Percentiles rank a stretch among this genome's conserved stretches.
Evolutionary conservation across 768 basidiomycete genomes (phyloP).

Genomic region (Lentinula boryana): DNA sequence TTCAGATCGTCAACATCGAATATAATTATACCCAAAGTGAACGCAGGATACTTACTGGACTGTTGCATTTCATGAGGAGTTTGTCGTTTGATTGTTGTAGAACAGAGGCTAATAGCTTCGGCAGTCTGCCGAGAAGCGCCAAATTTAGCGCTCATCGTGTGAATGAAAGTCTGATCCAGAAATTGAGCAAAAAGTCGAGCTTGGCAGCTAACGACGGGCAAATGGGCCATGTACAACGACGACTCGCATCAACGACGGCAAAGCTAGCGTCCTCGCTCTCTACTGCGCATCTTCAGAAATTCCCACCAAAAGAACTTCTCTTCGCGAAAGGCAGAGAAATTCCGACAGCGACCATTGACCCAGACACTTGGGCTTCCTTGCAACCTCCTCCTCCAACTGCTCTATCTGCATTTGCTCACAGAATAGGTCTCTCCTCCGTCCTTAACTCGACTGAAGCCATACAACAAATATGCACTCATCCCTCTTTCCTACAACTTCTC

Average conservation of each 20-base stretch:
- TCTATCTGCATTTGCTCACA: conserved; percentile 69
- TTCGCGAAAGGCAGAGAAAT: conserved; percentile 23
- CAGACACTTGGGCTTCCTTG: conserved; percentile 62
- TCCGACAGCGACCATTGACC: conserved; percentile 43
- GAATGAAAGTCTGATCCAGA: neutral
- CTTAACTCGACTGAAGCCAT: conserved; percentile 47
- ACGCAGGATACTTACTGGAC: too few species aligned
- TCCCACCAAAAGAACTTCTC: conserved; percentile 58
- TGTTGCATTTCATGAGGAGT: too few species aligned
- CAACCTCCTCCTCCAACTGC: conserved; percentile 71
- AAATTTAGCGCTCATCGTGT: neutral
- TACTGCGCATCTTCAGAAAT: conserved; percentile 43
- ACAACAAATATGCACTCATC: conserved; percentile 76
- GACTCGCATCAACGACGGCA: conserved; percentile 2
- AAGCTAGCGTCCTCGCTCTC: conserved; percentile 37
- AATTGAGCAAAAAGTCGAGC: neutral
- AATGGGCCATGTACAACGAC: conserved; percentile 6
- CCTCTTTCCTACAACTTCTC: conserved; percentile 55
- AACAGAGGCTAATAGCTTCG: too few species aligned
- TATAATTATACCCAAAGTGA: too few species aligned
- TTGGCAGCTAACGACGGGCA: conserved; percentile 1
- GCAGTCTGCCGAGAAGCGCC: too few species aligned
- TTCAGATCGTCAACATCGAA: too few species aligned
- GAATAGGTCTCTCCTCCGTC: conserved; percentile 65
- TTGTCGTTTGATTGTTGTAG: too few species aligned